Evolutionary conservation across 2,329 filamentous ascomycete genomes (phyloP), one percentile per base, ranked within the genome.

Genomic region (Tolypocladium endophyticum): DNA sequence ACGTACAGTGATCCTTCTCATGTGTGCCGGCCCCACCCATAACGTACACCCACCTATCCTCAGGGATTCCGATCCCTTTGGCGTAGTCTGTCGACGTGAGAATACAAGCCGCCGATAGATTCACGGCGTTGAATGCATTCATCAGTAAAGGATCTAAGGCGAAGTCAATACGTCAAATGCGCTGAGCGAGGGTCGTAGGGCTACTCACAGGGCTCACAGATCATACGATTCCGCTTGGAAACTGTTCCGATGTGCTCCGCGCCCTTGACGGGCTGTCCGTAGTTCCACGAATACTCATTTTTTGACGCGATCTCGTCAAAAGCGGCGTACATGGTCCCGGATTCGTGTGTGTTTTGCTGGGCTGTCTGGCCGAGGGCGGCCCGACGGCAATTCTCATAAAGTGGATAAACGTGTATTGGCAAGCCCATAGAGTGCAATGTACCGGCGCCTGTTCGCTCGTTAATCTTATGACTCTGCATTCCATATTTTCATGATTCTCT

Each of bases 111-210:
- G 77, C 82, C 2, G 85, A 80, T 18, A 88, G 72, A 61, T 89
- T 88, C 41, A 89, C 80, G 2, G 78, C 86, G 64, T 88, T 89
- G 72, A 88, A 88, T 0, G 86, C 86, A 65, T 89, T 89, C 86
- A 88, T 88, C 12, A 88, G 70, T 0, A 89, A 72, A 0, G 85
- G 84, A 70, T 88, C 85, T 88, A 9, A 8, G 18, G 4, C 18
- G 33, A n/a, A 9, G 18, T 35, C 28, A 35, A 53, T n/a, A n/a
- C 4, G 28, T 5, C 50, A 8, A 16, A 1, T 18, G 14, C 18
- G 7, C 8, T 5, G 30, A 12, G 30, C 28, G 30, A 4, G 50
- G 3, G 28, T 6, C 8, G 3, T 1, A 35, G 2, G 20, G 25
- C 9, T 4, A 70, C 79, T 58, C 69, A 87, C 85, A 89, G 18